Evolutionary conservation across 345 rosid species (phyloP), one percentile per base, ranked within the genome.

Genomic region (Ceriops decandra): DNA sequence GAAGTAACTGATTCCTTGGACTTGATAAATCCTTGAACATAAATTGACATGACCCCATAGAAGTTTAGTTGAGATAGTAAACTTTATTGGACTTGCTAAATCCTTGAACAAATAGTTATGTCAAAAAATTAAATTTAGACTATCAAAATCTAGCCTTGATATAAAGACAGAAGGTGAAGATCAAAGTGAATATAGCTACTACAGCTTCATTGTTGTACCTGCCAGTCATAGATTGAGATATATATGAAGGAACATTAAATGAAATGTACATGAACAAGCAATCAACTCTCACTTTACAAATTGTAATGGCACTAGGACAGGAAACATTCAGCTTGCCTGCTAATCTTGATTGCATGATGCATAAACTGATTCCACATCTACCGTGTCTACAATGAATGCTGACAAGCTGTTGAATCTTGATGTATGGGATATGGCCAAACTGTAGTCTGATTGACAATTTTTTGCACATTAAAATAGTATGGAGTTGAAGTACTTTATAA

Each of bases 121-220:
- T 6, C 20, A 42, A 79, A 69, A 60, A 67, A 36, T 31, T 7
- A 57, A 66, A n/a, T 63, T 24, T 27, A 58, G 13, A 53, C 7
- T 22, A 68, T 13, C 52, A 68, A 81, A 75, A 56, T 24, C 86
- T 80, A 20, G 91, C 98, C 98, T 95, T 95, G 67, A 91, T 81
- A 77, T 95, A 91, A 21, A 91, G 97, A 86, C 85, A 95, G 74
- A 95, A 91, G 1, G 99, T 95, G 83, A 85, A 87, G 77, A 95
- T 88, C 75, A 95, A 82, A 68, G 99, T 97, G 87, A 95, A 95
- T 79, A 95, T 95, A 62, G 99, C 99, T 57, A 92, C 99, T 57
- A 92, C 99, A 69, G 99, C 99, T 87, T 95, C 99, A 79, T 95
- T 95, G 84, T 95, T 96, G 74, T 95, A 95, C 82, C 99, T 95